These are phyloP conservation scores for Fusarium verrucosum DNA, from an alignment of 2,329 filamentous ascomycete species.

Conservation along the genomic window DNA sequence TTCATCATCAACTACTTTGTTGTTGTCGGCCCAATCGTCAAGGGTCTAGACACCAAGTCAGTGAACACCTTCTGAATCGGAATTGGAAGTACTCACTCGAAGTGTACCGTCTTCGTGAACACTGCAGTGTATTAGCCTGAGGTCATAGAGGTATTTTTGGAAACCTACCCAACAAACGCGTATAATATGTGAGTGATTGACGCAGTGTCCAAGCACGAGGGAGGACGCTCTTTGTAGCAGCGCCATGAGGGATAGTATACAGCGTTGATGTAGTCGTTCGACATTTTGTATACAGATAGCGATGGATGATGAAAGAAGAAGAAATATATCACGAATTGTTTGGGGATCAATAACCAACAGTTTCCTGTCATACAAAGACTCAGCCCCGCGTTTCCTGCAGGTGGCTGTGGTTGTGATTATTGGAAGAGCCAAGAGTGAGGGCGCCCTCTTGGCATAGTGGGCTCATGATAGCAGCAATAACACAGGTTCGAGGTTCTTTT, in stretches of 20 bases:
- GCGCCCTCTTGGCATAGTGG: no score
- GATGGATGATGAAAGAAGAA: background rate
- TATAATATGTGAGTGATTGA: constrained; percentile 72
- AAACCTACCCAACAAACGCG: constrained; percentile 64
- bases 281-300: constrained; percentile 6
- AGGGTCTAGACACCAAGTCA: constrained; percentile 49
- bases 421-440: no score
- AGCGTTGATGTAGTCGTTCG: constrained; percentile 46
- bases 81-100: constrained; percentile 50
- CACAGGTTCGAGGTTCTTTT: background rate
- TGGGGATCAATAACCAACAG: constrained; percentile 18
- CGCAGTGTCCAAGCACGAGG: constrained; percentile 64
- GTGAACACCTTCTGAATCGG: background rate
- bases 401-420: background rate
- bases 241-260: constrained; percentile 74
- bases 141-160: background rate
- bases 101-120: constrained; percentile 49
- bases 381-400: constrained; percentile 7
- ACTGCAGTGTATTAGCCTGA: constrained; percentile 38
- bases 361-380: constrained; percentile 7
- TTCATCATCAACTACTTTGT: constrained; percentile 67
- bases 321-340: background rate
- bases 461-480: no score
- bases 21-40: constrained; percentile 71
- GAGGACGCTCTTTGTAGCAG: constrained; percentile 68